Base-by-base conservation (phyloP, 1,284 basidiomycete genomes). In the Vanrija sp. region DNA sequence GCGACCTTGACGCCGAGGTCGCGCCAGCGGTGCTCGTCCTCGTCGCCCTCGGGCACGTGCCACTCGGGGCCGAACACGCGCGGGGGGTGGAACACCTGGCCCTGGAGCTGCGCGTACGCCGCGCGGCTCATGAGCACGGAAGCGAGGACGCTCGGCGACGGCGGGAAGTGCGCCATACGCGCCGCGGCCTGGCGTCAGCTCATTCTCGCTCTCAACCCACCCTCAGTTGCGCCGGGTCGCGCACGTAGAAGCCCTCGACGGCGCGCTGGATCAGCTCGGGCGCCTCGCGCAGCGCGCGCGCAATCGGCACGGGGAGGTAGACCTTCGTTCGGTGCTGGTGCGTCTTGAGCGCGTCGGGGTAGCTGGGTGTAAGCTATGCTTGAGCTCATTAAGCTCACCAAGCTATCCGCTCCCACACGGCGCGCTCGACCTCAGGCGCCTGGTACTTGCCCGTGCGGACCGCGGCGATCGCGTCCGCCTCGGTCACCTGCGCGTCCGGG, bases 1-100 rank as follows among this genome's bases (percentile, higher is more conserved):
- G 90, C 85, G 49, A 95, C 84, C 78, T 95, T 96, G 84, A 95
- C 88, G 10, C 93, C 93, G 41, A 89, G 72, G 72, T 91, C 88
- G 60, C 83, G 81, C 84, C 88, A 85, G 61, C 84, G 80, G 82
- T 84, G 83, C 62, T 89, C 78, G 39, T 20, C 55, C 55, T 65
- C 76, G 61, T 86, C 85, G 54, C 76, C 75, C 6, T 67, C 64
- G 15, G 61, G 47, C 7, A 72, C 62, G 41, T 67, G 57, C 75
- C 77, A 72, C 61, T 78, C 69, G 25, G 69, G 78, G 5, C 92
- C 89, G 66, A 97, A 98, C 20, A 88, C 78, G 66, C 88, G 89
- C 0, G 94, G 93, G 3, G 95, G 88, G 68, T 87, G 88, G 72
- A 96, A 98, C 56, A 85, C 88, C 72, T 98, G 94, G 14, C 91